Evolutionary conservation across 441 rosid genomes (phyloP), one percentile per base, ranked within the genome.

Genomic region (Euphorbia celastroides): DNA sequence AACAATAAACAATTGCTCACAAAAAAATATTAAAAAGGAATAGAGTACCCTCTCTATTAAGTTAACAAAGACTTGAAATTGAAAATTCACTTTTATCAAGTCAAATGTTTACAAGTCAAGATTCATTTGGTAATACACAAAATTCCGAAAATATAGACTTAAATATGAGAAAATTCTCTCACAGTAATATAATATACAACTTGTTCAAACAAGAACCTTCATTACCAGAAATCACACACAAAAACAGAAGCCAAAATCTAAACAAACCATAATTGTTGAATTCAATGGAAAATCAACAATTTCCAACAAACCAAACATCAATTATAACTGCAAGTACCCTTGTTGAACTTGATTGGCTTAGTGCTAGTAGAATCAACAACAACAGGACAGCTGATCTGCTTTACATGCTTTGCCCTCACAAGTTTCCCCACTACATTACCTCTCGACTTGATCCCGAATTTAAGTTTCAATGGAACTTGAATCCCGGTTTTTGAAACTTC

Each of bases 341-440:
- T 74, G 67, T 79, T 84, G 85, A 92, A 83, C 65, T 57, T 77
- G 75, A 86, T 78, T 54, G 88, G 87, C 61, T 84, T 84, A 55
- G 57, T 75, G 63, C 71, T 80, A 36, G 76, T 84, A 55, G 86
- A 77, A 58, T 92, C 86, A 22, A 89, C 66, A 25, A 75, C 83
- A 64, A 86, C 63, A 22, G 91, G 80, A 71, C 97, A 87, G 16
- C 82, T 38, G 12, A 91, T 75, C 57, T 44, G 76, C 70, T 66
- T 84, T 72, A 73, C 50, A 75, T 90, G 97, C 68, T 82, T 92
- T 2, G 92, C 84, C 76, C 86, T 81, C 70, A 94, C 97, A 25
- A 94, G 70, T 79, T 89, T 88, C 48, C 99, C 98, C 48, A 92
- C 91, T 68, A 94, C 94, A 58, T 92, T 68, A 10, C 96, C 97